Evolutionary conservation across 2,329 filamentous ascomycete species (phyloP).

Genomic region (Ophiostoma ips): DNA sequence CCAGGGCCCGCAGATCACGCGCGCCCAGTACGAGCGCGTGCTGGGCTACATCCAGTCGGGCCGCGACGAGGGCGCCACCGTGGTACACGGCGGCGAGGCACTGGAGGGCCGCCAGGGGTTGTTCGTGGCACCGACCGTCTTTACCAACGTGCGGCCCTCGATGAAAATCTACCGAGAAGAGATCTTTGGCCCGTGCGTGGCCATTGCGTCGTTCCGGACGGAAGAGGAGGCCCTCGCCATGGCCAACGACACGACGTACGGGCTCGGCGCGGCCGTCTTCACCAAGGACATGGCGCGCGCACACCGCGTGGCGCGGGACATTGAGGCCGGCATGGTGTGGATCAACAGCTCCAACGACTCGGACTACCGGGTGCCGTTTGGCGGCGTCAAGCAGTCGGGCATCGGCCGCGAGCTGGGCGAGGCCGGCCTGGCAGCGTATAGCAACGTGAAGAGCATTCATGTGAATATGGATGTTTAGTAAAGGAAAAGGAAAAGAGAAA

Average conservation of each 20-base stretch:
- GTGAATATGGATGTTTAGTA: slow-evolving; percentile 4
- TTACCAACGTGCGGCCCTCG: slow-evolving; percentile 9
- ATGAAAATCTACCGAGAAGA: slow-evolving; percentile 32
- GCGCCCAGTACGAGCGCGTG: slow-evolving; percentile 52
- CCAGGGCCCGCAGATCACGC: slow-evolving; percentile 58
- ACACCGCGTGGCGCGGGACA: slow-evolving; percentile 31
- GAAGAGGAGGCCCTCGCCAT: slow-evolving; percentile 35
- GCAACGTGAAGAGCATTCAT: slow-evolving; percentile 24
- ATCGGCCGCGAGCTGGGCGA: slow-evolving; percentile 37
- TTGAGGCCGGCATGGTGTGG: slow-evolving; percentile 41
- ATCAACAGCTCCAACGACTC: slow-evolving; percentile 22
- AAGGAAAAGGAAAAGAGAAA: neutral
- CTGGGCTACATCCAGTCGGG: slow-evolving; percentile 52
- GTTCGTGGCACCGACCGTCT: slow-evolving; percentile 14
- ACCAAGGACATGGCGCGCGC: slow-evolving; percentile 36
- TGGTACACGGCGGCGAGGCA: slow-evolving; percentile 45
- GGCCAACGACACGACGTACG: slow-evolving; percentile 42
- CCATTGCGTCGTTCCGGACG: slow-evolving; percentile 34
- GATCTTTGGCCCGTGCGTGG: slow-evolving; percentile 46
- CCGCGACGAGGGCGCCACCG: slow-evolving; percentile 50
- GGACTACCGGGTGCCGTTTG: slow-evolving; percentile 12
- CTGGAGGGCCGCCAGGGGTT: slow-evolving; percentile 12
- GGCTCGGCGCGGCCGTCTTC: slow-evolving; percentile 40
- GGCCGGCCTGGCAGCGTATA: slow-evolving; percentile 29
- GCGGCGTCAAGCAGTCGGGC: slow-evolving; percentile 44